phyloP scores from a whole-genome alignment of 768 basidiomycete genomes.

The Leccinum longicurvipes region DNA sequence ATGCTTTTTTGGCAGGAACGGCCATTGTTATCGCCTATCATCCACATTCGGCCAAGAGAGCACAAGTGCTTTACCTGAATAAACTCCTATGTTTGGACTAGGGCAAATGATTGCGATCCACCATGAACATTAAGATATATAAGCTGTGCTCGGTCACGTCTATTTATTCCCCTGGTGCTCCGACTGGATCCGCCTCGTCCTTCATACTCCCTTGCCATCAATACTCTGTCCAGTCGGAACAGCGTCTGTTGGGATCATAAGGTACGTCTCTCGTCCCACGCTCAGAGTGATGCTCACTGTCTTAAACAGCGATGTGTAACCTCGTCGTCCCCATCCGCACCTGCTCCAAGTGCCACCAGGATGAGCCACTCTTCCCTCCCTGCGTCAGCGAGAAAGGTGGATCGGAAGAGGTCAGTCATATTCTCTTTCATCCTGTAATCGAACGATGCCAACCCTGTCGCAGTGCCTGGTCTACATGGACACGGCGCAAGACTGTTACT shows the following conservation, averaged over 20 bases:
- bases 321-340: conserved; percentile 29
- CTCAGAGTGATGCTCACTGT: not conserved
- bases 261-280: not conserved
- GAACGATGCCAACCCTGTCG: not conserved
- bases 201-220: not conserved
- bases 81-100: conserved; percentile 3
- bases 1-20: not conserved
- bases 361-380: conserved; percentile 25
- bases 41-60: conserved; percentile 13
- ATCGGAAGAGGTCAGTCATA: conserved; percentile 18
- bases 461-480: conserved; percentile 28
- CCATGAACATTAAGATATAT: conserved; percentile 7
- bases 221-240: not conserved
- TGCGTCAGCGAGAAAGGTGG: conserved; percentile 18
- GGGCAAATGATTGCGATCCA: conserved; percentile 8
- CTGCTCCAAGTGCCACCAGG: conserved; percentile 27
- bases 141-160: conserved; percentile 1
- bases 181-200: not conserved
- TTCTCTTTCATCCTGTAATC: not conserved
- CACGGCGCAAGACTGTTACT: conserved; percentile 30
- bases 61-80: conserved; percentile 6
- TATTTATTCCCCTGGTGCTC: not conserved
- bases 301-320: conserved; percentile 26
- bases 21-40: not conserved
- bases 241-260: not conserved